Evolutionary conservation across 148 eudicot genomes (phyloP).

Genomic region (Silene conica): DNA sequence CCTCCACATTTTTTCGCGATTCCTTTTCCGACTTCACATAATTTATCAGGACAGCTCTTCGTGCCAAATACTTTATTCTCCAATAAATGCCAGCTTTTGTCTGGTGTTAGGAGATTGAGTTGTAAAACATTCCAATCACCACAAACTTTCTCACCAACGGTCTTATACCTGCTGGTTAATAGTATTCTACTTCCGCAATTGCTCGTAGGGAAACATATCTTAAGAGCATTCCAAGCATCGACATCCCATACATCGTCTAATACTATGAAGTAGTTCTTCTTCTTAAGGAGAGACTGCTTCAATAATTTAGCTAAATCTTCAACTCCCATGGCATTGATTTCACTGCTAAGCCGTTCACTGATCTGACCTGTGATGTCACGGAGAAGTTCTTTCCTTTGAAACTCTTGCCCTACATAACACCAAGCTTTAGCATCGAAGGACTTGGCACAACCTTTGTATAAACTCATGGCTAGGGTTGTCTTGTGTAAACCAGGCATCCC

Average conservation of each 20-base stretch:
- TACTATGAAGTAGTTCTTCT: not conserved
- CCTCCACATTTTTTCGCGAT: not conserved
- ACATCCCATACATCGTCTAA: conserved; percentile 1
- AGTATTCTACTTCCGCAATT: not conserved
- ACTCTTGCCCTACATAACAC: not conserved
- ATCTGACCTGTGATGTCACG: not conserved
- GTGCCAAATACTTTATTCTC: not conserved
- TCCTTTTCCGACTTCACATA: not conserved
- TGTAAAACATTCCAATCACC: no score
- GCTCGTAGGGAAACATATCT: not conserved
- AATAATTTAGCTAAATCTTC: not conserved
- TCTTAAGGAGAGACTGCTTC: not conserved
- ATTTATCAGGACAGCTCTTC: not conserved
- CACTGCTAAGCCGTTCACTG: not conserved
- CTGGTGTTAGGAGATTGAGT: not conserved
- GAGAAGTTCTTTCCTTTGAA: not conserved
- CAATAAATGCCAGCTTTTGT: not conserved
- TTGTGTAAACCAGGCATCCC: not conserved
- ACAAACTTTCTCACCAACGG: not conserved
- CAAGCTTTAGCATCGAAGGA: not conserved
- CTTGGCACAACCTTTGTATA: not conserved
- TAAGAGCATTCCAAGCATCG: not conserved
- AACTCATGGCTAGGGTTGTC: conserved; percentile 4
- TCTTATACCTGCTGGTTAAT: not conserved
- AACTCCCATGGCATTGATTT: not conserved